Conservation (phyloP, 345 rosid species). For the Acer campestre region DNA sequence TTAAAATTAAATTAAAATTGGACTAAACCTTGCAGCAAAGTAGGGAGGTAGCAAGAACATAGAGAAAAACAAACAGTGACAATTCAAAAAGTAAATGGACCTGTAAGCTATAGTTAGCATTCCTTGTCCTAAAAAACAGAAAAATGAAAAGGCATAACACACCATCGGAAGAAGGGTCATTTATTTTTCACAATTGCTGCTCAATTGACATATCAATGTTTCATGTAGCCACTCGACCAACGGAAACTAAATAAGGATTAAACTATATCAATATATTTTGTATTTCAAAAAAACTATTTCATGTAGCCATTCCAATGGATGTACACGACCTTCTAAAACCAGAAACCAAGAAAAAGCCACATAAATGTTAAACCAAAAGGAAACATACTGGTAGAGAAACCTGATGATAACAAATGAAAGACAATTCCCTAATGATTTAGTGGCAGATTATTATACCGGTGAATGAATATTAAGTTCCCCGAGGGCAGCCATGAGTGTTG, state of each 20-base stretch:
- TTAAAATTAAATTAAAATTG: too few species aligned
- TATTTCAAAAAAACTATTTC: neutral
- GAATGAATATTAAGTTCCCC: slow-evolving; percentile 75
- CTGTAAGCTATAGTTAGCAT: neutral
- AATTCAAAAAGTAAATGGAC: slow-evolving; percentile 1
- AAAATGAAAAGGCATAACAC: too few species aligned
- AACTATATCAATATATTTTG: neutral
- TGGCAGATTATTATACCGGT: slow-evolving; percentile 42
- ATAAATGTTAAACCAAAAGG: neutral
- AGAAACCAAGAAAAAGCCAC: too few species aligned
- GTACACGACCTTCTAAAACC: too few species aligned
- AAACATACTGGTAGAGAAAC: neutral
- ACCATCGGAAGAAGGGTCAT: too few species aligned
- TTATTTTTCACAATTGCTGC: neutral
- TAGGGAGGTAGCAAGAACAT: neutral
- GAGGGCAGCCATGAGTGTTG: slow-evolving; percentile 85
- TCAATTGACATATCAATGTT: neutral
- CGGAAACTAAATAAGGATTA: neutral
- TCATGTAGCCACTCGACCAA: neutral
- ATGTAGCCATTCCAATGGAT: neutral
- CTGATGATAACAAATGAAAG: slow-evolving; percentile 5
- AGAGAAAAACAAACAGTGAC: neutral
- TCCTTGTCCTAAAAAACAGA: neutral
- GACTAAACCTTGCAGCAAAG: neutral
- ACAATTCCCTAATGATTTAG: neutral